These are phyloP conservation scores for Stagonosporopsis cucurbitacearum DNA, from an alignment of 2,329 filamentous ascomycete species.

Conservation along the genomic window DNA sequence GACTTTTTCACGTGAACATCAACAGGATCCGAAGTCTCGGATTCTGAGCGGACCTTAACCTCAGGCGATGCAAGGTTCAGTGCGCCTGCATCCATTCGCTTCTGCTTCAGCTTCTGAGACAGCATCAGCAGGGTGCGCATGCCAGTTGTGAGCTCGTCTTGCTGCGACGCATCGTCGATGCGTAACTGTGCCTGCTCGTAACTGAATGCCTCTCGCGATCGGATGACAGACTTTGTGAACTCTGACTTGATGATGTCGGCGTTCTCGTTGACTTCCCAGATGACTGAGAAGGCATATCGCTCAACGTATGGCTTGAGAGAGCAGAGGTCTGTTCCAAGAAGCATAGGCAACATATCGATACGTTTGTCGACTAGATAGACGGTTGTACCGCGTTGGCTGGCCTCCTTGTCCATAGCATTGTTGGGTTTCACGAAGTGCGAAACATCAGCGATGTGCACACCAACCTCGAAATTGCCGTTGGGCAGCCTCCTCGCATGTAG, in stretches of 20 bases:
- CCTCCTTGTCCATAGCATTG: constrained; percentile 96
- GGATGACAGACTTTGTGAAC: constrained; percentile 98
- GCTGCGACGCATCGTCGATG: constrained; percentile 86
- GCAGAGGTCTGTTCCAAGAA: constrained; percentile 94
- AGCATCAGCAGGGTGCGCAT: constrained; percentile 88
- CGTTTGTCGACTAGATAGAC: constrained; percentile 99
- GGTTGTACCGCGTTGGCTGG: constrained; percentile 90
- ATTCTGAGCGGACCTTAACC: constrained; percentile 93
- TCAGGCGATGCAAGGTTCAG: constrained; percentile 97
- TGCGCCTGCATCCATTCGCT: constrained; percentile 91
- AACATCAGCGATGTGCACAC: constrained; percentile 99
- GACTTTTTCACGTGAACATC: constrained; percentile 96
- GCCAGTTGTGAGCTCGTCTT: constrained; percentile 86
- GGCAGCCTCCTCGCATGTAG: constrained; percentile 83
- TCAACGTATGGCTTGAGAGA: constrained; percentile 98
- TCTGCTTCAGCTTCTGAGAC: constrained; percentile 91
- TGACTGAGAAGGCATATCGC: constrained; percentile 61
- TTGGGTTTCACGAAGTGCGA: constrained; percentile 97
- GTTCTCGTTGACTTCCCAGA: constrained; percentile 82
- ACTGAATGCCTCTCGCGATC: constrained; percentile 94
- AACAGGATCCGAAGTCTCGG: constrained; percentile 92
- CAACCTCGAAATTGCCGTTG: constrained; percentile 94
- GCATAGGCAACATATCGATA: constrained; percentile 98
- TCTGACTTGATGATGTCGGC: constrained; percentile 84
- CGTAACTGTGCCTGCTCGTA: constrained; percentile 95